phyloP scores from a whole-genome alignment of 345 rosid genomes.

The Bruguiera parviflora region DNA sequence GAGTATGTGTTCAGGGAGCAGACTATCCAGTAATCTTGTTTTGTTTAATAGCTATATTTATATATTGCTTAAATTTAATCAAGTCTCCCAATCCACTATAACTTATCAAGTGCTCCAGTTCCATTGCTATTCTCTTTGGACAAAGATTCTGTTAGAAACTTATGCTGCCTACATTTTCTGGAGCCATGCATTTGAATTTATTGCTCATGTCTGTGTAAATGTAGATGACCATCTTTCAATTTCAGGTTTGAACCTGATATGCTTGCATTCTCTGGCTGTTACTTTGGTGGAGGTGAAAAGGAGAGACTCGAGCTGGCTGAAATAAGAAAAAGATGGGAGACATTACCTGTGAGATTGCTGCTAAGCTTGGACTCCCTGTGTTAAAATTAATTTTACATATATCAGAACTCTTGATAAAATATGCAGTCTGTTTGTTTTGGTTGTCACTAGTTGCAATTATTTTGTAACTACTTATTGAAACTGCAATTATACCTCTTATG shows the following conservation, averaged over 20 bases:
- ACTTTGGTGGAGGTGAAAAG: slow-evolving; percentile 98
- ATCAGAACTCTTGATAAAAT: not conserved
- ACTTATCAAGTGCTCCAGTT: not conserved
- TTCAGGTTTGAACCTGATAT: slow-evolving; percentile 98
- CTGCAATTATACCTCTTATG: not conserved
- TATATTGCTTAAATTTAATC: no score
- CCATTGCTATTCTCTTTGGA: not conserved
- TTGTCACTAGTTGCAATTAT: not conserved
- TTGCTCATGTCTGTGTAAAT: not conserved
- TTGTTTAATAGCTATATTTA: no score
- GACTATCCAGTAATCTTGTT: no score
- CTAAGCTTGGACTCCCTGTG: not conserved
- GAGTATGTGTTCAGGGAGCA: no score
- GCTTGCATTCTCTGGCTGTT: slow-evolving; percentile 99
- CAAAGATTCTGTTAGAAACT: not conserved
- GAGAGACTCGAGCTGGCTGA: slow-evolving; percentile 81
- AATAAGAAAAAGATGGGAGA: slow-evolving; percentile 95
- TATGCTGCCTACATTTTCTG: not conserved
- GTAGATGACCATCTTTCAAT: not conserved
- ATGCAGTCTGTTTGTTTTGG: not conserved
- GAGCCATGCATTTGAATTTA: not conserved
- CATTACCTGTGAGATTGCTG: slow-evolving; percentile 76
- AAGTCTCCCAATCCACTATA: no score
- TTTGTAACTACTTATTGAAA: not conserved
- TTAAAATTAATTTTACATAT: not conserved